Conservation (phyloP, 2,329 filamentous ascomycete genomes). For the Exophiala bonariae region DNA sequence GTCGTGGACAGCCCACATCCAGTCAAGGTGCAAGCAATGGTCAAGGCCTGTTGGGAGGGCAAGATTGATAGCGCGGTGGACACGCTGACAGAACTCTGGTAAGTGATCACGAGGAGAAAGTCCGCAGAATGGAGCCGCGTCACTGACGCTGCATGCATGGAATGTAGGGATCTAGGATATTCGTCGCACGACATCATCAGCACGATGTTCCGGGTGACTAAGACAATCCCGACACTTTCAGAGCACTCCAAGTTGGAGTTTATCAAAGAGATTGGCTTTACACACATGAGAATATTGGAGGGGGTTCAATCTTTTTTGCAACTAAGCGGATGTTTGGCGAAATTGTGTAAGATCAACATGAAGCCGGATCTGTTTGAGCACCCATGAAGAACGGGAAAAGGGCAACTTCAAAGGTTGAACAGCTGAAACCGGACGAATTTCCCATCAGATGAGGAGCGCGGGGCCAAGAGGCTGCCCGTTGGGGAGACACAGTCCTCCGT, state of each 20-base stretch:
- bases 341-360: constrained; percentile 96
- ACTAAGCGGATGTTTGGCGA: constrained; percentile 85
- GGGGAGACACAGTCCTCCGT: too few relatives aligned
- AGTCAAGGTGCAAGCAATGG: constrained; percentile 97
- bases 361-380: constrained; percentile 75
- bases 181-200: constrained; percentile 99
- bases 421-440: neutral
- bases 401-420: neutral
- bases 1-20: constrained; percentile 97
- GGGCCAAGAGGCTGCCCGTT: too few relatives aligned
- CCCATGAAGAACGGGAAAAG: constrained; percentile 22
- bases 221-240: constrained; percentile 86
- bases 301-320: constrained; percentile 94
- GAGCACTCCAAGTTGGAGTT: constrained; percentile 97
- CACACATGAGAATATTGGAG: constrained; percentile 98
- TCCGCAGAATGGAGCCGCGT: constrained; percentile 10
- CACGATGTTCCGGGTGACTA: constrained; percentile 98
- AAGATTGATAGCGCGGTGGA: constrained; percentile 87
- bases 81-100: constrained; percentile 85
- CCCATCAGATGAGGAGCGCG: neutral
- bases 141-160: constrained; percentile 11
- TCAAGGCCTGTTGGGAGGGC: constrained; percentile 93
- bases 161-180: constrained; percentile 74
- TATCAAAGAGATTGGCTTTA: constrained; percentile 97
- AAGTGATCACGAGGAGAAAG: constrained; percentile 26